These are phyloP conservation scores for Pichia sporocuriosa DNA, from an alignment of 805 yeast genomes.

Conservation along the genomic window DNA sequence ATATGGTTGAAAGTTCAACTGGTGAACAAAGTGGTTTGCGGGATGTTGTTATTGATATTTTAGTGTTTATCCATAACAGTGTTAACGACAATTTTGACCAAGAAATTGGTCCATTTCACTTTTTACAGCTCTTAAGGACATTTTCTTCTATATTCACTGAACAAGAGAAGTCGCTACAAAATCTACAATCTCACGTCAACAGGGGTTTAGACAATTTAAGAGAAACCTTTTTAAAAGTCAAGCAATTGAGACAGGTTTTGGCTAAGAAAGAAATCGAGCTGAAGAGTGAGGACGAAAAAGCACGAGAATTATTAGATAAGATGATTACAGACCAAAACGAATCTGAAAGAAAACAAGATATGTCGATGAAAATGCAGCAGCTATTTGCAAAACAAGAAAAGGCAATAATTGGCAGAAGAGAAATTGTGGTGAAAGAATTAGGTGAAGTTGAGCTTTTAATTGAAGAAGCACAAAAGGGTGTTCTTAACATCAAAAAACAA, in stretches of 20 bases:
- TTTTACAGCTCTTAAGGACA: slow-evolving; percentile 41
- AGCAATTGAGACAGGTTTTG: slow-evolving; percentile 47
- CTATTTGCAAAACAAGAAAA: slow-evolving; percentile 63
- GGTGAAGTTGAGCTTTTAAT: slow-evolving; percentile 79
- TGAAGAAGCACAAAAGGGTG: slow-evolving; percentile 77
- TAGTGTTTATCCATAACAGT: slow-evolving; percentile 41
- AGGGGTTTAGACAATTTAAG: slow-evolving; percentile 67
- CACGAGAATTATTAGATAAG: slow-evolving; percentile 59
- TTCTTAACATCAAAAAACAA: slow-evolving; percentile 86
- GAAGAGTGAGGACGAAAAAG: slow-evolving; percentile 54
- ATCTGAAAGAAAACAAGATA: slow-evolving; percentile 84
- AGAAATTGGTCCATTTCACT: slow-evolving; percentile 44
- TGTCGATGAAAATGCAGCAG: slow-evolving; percentile 68
- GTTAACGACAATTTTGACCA: not conserved
- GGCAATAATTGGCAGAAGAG: slow-evolving; percentile 48
- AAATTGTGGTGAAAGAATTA: slow-evolving; percentile 55
- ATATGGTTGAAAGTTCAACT: slow-evolving; percentile 26
- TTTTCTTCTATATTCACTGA: slow-evolving; percentile 38
- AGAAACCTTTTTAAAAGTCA: slow-evolving; percentile 72
- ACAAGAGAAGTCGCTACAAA: slow-evolving; percentile 48
- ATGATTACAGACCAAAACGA: slow-evolving; percentile 85
- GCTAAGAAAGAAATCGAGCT: slow-evolving; percentile 47
- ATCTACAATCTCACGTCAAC: slow-evolving; percentile 62
- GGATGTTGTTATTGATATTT: slow-evolving; percentile 39
- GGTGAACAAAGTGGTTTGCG: slow-evolving; percentile 13